Conservation (phyloP, 371 early-diverging fungal species). For the Saksenaea oblongispora region DNA sequence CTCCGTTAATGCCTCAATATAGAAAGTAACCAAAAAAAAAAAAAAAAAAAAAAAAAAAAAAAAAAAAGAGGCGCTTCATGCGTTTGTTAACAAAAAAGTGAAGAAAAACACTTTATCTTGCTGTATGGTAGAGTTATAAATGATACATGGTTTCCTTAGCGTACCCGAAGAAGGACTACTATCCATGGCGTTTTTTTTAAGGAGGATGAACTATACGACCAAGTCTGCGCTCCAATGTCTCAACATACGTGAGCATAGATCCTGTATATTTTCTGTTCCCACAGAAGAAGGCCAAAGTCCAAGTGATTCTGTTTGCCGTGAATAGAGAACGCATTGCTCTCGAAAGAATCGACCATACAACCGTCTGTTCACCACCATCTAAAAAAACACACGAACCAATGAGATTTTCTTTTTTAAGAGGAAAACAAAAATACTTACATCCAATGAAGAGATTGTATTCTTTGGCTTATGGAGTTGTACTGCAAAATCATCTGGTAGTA, state of each 20-base stretch:
- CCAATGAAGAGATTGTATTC: slow-evolving; percentile 37
- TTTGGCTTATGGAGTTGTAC: slow-evolving; percentile 26
- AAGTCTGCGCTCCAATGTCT: slow-evolving; percentile 51
- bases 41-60: no score
- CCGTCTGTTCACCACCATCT: slow-evolving; percentile 47
- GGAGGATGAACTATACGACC: background rate
- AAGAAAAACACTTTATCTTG: no score
- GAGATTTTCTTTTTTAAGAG: background rate
- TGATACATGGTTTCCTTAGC: background rate
- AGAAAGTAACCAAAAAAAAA: no score
- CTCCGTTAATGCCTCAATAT: background rate
- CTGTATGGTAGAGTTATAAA: no score
- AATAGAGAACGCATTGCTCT: slow-evolving; percentile 51
- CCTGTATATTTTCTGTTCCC: slow-evolving; percentile 39
- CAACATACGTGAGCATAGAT: slow-evolving; percentile 44
- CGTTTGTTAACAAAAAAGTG: no score
- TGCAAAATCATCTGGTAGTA: slow-evolving; percentile 44
- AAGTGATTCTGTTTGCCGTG: slow-evolving; percentile 45
- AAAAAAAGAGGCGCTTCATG: no score
- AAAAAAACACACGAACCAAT: background rate
- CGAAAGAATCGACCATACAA: slow-evolving; percentile 48
- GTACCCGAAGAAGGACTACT: background rate
- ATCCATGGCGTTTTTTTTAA: no score
- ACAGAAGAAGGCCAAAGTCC: slow-evolving; percentile 38
- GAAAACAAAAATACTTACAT: slow-evolving; percentile 29